Evolutionary conservation across 352 stramenopile species (phyloP), one percentile per base, ranked within the genome.

Genomic region (Globisporangium iwayamae): DNA sequence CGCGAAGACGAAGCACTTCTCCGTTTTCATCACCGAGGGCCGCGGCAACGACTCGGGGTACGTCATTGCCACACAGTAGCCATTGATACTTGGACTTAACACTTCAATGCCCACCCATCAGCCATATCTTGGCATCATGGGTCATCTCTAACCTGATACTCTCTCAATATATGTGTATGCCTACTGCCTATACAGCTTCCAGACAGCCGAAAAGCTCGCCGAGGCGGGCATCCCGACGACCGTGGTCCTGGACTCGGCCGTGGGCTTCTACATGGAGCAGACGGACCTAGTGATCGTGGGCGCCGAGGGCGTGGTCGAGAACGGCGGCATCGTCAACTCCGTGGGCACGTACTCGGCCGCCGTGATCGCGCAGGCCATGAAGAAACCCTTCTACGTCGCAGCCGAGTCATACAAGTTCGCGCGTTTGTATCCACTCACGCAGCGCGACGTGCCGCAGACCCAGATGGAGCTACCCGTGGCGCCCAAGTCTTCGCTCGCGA

Each of bases 361-460:
- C 0, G 84, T 98, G 50, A 91, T 98, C 68, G 96, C 97, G 7
- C 91, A 98, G 69, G 94, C 96, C 32, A 81, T 98, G 71, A 96
- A 97, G 48, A 98, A 98, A 60, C 96, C 97, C 14, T 98, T 99
- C 72, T 99, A 99, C 84, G 97, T 99, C 16, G 97, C 96, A 0
- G 96, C 96, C 4, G 96, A 99, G 77, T 98, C 89, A 68, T 99
- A 98, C 80, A 99, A 99, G 70, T 99, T 99, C 78, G 96, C 96
- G 28, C 92, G 97, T 34, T 73, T 99, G 61, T 99, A 98, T 75
- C 97, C 97, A n/a, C 73, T 99, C 54, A 98, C 93, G 60, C 97
- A 99, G 78, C 76, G 85, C 48, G 97, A 99, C 77, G 79, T 99
- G 34, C 89, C 92, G 25, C 81, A 94, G 63, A 89, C 81, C 62